Conservation (phyloP, 139 green algal genomes). For the Trebouxia sp. region DNA sequence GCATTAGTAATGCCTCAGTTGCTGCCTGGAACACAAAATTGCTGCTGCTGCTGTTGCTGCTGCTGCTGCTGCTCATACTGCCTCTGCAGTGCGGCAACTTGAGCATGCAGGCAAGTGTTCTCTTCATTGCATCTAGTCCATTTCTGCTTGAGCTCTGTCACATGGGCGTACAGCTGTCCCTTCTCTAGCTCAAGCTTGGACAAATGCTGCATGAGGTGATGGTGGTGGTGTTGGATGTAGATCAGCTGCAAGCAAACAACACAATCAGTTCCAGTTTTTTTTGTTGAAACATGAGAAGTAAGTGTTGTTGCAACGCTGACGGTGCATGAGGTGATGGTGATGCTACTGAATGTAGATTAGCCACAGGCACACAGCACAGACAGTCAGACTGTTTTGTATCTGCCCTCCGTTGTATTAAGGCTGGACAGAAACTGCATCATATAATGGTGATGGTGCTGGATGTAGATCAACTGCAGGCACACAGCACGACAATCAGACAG, state of each 20-base stretch:
- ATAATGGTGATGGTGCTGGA: constrained; percentile 34
- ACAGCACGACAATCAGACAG: background rate
- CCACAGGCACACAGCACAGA: background rate
- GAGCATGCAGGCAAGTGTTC: constrained; percentile 29
- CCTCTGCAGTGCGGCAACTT: constrained; percentile 15
- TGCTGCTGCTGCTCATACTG: background rate
- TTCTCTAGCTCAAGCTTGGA: constrained; percentile 39
- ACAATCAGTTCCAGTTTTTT: too few relatives aligned
- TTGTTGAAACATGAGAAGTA: too few relatives aligned
- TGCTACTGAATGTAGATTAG: background rate
- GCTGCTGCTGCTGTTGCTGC: too few relatives aligned
- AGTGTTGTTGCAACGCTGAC: background rate
- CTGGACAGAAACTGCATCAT: constrained; percentile 22
- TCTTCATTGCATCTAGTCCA: constrained; percentile 18
- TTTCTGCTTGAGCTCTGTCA: constrained; percentile 35
- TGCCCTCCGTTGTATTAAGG: constrained; percentile 23
- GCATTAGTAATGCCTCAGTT: too few relatives aligned
- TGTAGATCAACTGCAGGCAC: constrained; percentile 24
- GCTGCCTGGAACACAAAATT: too few relatives aligned
- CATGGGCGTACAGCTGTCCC: constrained; percentile 33
- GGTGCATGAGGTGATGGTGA: background rate
- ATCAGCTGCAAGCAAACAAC: constrained; percentile 28
- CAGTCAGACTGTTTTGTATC: background rate
- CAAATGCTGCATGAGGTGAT: constrained; percentile 35
- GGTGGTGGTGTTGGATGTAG: constrained; percentile 40